A percentile compares a stretch with the other conserved stretches of the same genome.
These are phyloP conservation scores for Miscanthus sacchariflorus DNA, from an alignment of 202 grass and related monocot species.

Conservation along the genomic window DNA sequence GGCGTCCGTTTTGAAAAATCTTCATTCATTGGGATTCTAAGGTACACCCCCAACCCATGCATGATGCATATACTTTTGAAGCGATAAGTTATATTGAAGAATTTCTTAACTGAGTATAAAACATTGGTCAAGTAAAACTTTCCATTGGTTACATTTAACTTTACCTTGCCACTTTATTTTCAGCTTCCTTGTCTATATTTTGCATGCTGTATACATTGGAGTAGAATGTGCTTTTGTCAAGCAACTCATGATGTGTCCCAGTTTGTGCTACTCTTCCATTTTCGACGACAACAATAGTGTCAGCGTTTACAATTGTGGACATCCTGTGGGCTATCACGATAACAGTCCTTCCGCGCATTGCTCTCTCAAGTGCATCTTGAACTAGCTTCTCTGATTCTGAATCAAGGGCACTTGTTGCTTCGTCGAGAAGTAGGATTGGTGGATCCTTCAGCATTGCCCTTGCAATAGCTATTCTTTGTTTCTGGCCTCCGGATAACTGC, in stretches of 20 bases:
- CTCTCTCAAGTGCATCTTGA: conserved; percentile 66
- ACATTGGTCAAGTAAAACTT: conserved; percentile 18
- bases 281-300: conserved; percentile 74
- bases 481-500: conserved; percentile 72
- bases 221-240: conserved; percentile 61
- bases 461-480: conserved; percentile 75
- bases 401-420: conserved; percentile 81
- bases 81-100: not conserved
- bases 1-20: not conserved
- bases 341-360: conserved; percentile 70
- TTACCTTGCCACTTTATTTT: conserved; percentile 52
- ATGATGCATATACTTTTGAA: conserved; percentile 34
- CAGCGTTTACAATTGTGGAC: conserved; percentile 65
- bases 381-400: conserved; percentile 74
- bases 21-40: not conserved
- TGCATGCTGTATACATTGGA: conserved; percentile 60
- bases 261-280: conserved; percentile 68
- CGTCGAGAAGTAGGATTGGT: conserved; percentile 73
- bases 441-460: conserved; percentile 70
- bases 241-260: conserved; percentile 70
- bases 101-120: conserved; percentile 9
- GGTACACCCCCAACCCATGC: no score
- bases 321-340: conserved; percentile 79
- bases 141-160: conserved; percentile 21
- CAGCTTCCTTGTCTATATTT: conserved; percentile 50